phyloP scores from a whole-genome alignment of 768 basidiomycete genomes.

The Antrodiella citrinella region DNA sequence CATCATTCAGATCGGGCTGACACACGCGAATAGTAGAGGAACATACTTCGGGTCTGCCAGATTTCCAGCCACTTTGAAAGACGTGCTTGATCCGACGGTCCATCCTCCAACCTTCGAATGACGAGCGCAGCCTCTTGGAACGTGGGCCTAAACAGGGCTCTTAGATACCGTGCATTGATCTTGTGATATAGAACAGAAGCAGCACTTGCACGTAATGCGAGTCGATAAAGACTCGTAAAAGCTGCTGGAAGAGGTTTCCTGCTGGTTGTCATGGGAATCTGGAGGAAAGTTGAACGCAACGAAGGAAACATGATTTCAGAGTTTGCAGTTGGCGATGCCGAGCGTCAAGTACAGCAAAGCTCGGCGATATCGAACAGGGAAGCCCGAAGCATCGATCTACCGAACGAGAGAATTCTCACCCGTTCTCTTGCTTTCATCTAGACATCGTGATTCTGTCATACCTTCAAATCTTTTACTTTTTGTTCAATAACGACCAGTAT shows the following conservation, averaged over 20 bases:
- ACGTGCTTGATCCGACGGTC: slow-evolving; percentile 22
- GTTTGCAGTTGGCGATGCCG: not conserved
- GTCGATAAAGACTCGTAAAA: slow-evolving; percentile 53
- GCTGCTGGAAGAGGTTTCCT: slow-evolving; percentile 19
- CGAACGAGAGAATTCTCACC: no score
- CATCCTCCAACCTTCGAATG: slow-evolving; percentile 31
- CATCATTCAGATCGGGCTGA: slow-evolving; percentile 4
- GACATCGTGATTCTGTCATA: no score
- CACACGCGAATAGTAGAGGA: not conserved
- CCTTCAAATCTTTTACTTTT: not conserved
- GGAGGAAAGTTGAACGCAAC: not conserved
- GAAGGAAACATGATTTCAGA: not conserved
- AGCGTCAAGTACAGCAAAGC: no score
- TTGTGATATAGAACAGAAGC: slow-evolving; percentile 51
- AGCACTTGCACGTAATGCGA: slow-evolving; percentile 47
- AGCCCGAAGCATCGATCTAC: no score
- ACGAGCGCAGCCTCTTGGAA: slow-evolving; percentile 45
- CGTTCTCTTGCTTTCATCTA: no score
- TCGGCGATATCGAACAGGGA: no score
- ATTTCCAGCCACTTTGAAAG: slow-evolving; percentile 34
- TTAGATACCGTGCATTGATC: slow-evolving; percentile 34
- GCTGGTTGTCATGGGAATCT: not conserved
- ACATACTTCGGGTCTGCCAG: slow-evolving; percentile 53
- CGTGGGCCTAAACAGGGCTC: slow-evolving; percentile 42
- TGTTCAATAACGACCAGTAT: not conserved